phyloP scores from a whole-genome alignment of 2,329 filamentous ascomycete genomes.

The Aphanoascus verrucosus region DNA sequence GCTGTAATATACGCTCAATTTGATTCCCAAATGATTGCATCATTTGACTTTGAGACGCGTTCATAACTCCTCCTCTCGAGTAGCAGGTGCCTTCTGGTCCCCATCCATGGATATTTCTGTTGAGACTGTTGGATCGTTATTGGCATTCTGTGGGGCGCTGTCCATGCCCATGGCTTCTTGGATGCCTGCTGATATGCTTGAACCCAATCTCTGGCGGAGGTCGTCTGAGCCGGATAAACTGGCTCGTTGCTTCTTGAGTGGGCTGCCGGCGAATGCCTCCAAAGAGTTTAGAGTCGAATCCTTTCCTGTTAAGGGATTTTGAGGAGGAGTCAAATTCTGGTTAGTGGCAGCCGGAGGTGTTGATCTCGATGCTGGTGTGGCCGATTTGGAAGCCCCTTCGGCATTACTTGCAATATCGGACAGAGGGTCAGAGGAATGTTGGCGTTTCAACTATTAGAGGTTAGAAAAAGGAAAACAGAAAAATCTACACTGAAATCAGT shows the following conservation, averaged over 20 bases:
- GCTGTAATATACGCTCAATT: not conserved
- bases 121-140: not conserved
- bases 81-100: slow-evolving; percentile 5
- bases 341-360: slow-evolving; percentile 26
- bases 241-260: slow-evolving; percentile 39
- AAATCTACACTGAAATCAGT: not conserved
- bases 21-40: not conserved
- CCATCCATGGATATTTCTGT: slow-evolving; percentile 8
- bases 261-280: slow-evolving; percentile 35
- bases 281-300: slow-evolving; percentile 18
- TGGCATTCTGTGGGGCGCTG: not conserved
- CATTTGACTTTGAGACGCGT: not conserved
- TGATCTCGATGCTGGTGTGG: slow-evolving; percentile 29
- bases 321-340: slow-evolving; percentile 30
- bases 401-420: slow-evolving; percentile 27
- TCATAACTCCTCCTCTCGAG: slow-evolving; percentile 13
- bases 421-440: slow-evolving; percentile 51
- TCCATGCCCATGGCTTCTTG: slow-evolving; percentile 25
- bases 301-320: slow-evolving; percentile 11
- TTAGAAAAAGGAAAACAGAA: not conserved
- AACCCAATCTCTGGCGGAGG: slow-evolving; percentile 32
- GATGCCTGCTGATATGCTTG: slow-evolving; percentile 31
- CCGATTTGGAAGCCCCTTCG: slow-evolving; percentile 33
- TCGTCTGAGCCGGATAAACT: slow-evolving; percentile 37
- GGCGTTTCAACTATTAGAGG: slow-evolving; percentile 49